Percentiles rank a stretch among this genome's conserved stretches.
Evolutionary conservation across 192 early-diverging fungal species (phyloP).

Genomic region (Linnemannia schmuckeri): DNA sequence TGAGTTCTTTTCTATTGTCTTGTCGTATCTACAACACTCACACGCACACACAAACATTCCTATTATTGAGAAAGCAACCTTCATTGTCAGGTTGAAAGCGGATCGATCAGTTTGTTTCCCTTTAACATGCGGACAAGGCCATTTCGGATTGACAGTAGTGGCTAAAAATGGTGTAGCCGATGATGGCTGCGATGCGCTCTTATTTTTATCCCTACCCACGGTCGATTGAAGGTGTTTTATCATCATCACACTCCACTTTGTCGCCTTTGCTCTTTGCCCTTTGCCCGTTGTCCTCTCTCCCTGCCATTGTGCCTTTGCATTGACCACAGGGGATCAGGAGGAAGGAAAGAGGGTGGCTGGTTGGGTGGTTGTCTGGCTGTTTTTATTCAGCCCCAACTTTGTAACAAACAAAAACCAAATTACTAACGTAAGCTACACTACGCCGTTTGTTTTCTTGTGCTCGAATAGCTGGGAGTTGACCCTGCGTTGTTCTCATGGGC

Average conservation of each 20-base stretch:
- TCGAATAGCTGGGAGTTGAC: conserved; percentile 46
- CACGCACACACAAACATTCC: neutral
- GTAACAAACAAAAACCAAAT: neutral
- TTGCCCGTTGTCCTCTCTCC: neutral
- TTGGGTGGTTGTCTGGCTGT: neutral
- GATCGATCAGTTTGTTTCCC: neutral
- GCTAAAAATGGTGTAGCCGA: conserved; percentile 3
- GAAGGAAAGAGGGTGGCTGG: neutral
- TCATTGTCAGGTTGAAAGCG: neutral
- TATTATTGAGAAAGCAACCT: neutral
- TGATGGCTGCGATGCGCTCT: neutral
- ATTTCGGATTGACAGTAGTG: conserved; percentile 2
- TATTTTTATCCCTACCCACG: neutral
- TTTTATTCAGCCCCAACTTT: neutral
- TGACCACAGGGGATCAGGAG: neutral
- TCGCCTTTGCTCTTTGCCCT: neutral
- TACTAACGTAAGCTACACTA: neutral
- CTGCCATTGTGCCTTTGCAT: neutral
- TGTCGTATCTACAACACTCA: neutral
- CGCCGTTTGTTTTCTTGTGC: neutral
- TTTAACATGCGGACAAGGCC: neutral
- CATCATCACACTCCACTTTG: neutral
- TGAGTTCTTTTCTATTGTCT: conserved; percentile 22
- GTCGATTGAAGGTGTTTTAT: neutral
- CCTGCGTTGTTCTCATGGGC: conserved; percentile 67